phyloP scores from a whole-genome alignment of 805 yeast species.

The Saturnispora ahearnii region DNA sequence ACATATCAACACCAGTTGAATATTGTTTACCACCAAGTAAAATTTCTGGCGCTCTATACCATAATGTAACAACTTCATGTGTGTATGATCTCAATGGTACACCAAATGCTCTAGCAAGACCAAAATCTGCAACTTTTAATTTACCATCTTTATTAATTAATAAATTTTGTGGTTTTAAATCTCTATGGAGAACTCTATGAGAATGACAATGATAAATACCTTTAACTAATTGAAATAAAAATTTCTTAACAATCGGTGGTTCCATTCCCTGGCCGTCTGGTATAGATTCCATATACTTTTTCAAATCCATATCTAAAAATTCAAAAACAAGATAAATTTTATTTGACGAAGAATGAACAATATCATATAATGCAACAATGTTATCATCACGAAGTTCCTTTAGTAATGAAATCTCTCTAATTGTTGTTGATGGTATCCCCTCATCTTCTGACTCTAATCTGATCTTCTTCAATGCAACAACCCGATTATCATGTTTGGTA shows the following conservation, averaged over 20 bases:
- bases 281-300: slow-evolving; percentile 92
- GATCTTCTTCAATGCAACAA: slow-evolving; percentile 92
- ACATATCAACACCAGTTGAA: slow-evolving; percentile 96
- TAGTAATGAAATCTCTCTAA: slow-evolving; percentile 87
- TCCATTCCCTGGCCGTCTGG: slow-evolving; percentile 89
- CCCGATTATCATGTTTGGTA: slow-evolving; percentile 78
- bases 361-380: slow-evolving; percentile 84
- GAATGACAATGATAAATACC: slow-evolving; percentile 93
- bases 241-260: slow-evolving; percentile 80
- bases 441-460: slow-evolving; percentile 94
- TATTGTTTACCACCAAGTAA: slow-evolving; percentile 93
- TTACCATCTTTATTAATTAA: slow-evolving; percentile 93
- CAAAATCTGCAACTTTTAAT: slow-evolving; percentile 85
- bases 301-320: slow-evolving; percentile 86
- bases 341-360: slow-evolving; percentile 89
- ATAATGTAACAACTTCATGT: slow-evolving; percentile 94
- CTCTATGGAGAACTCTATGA: slow-evolving; percentile 90
- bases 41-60: slow-evolving; percentile 97
- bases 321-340: slow-evolving; percentile 91
- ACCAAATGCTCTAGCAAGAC: slow-evolving; percentile 94
- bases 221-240: slow-evolving; percentile 83
- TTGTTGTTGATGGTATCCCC: slow-evolving; percentile 98
- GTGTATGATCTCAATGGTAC: slow-evolving; percentile 95
- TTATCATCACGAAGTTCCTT: slow-evolving; percentile 92
- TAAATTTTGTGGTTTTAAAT: slow-evolving; percentile 92